A percentile compares a stretch with the other conserved stretches of the same genome.
These are phyloP conservation scores for Capsicum baccatum DNA, from an alignment of 257 asterid genomes.

Conservation along the genomic window DNA sequence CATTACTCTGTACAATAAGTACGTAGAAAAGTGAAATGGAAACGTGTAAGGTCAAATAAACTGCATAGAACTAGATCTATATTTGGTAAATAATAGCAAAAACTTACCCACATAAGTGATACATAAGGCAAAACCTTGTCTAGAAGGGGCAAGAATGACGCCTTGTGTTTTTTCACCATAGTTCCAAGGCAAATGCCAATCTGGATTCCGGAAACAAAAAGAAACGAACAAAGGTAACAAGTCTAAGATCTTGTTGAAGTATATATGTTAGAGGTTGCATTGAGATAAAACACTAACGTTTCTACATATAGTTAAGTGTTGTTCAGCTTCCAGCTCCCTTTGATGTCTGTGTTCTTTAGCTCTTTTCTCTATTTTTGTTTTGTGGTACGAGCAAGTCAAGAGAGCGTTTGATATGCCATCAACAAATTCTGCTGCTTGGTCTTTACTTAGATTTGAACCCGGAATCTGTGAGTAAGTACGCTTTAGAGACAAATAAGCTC, in stretches of 20 bases:
- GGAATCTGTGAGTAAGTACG: background rate
- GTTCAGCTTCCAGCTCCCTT: conserved; percentile 3
- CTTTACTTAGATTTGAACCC: background rate
- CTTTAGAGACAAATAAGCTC: conserved; percentile 1
- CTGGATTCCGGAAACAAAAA: conserved; percentile 19
- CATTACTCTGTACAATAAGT: conserved; percentile 8
- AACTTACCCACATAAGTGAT: conserved; percentile 17
- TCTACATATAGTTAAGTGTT: conserved; percentile 1
- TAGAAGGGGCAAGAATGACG: conserved; percentile 28
- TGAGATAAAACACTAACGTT: conserved; percentile 2
- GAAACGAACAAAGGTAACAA: background rate
- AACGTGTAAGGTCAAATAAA: conserved; percentile 1
- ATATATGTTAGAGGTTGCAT: background rate
- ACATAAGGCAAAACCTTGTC: conserved; percentile 22
- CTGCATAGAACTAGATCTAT: background rate
- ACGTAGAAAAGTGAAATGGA: background rate
- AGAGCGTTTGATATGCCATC: conserved; percentile 18
- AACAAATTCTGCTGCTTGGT: conserved; percentile 12
- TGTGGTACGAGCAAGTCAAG: background rate
- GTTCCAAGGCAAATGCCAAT: conserved; percentile 27
- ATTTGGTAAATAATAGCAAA: background rate
- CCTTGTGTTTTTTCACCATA: conserved; percentile 20
- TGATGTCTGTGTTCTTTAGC: background rate
- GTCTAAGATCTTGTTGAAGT: background rate
- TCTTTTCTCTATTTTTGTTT: conserved; percentile 16